Conservation (phyloP, 1,139 yeast species). For the Blastobotrys malaysiensis region DNA sequence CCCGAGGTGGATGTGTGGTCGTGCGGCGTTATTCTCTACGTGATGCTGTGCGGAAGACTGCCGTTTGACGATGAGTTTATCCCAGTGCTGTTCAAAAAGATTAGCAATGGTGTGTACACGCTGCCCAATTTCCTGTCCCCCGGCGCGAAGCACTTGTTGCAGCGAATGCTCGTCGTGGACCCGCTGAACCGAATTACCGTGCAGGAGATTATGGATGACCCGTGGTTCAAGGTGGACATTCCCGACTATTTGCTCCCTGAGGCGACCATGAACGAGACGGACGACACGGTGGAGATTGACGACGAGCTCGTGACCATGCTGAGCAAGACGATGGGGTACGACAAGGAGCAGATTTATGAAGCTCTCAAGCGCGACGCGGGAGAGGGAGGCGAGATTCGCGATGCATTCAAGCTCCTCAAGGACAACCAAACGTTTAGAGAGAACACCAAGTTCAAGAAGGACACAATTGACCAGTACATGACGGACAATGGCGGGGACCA, state of each 20-base stretch:
- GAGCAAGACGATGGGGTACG: conserved; percentile 88
- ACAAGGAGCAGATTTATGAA: conserved; percentile 75
- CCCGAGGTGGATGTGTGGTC: conserved; percentile 99
- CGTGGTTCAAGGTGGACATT: conserved; percentile 85
- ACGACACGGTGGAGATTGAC: conserved; percentile 46
- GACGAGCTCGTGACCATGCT: conserved; percentile 77
- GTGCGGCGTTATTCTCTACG: conserved; percentile 92
- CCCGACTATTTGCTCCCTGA: conserved; percentile 73
- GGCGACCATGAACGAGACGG: conserved; percentile 40
- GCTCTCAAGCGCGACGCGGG: conserved; percentile 46
- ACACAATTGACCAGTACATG: conserved; percentile 33
- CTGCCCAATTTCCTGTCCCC: conserved; percentile 83
- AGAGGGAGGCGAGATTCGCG: conserved; percentile 71
- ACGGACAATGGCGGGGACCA: conserved; percentile 11
- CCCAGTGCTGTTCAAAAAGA: conserved; percentile 92
- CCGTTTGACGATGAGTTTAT: conserved; percentile 98
- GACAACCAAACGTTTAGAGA: conserved; percentile 50
- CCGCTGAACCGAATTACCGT: conserved; percentile 94
- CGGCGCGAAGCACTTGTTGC: conserved; percentile 82
- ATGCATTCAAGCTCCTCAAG: conserved; percentile 82
- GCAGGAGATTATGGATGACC: conserved; percentile 90
- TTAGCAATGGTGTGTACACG: conserved; percentile 90
- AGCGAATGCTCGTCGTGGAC: conserved; percentile 92
- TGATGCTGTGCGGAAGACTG: conserved; percentile 92
- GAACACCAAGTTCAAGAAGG: conserved; percentile 18